A percentile compares a stretch with the other conserved stretches of the same genome.
Conservation (phyloP, 805 yeast species). For the Schizosaccharomyces japonicus region DNA sequence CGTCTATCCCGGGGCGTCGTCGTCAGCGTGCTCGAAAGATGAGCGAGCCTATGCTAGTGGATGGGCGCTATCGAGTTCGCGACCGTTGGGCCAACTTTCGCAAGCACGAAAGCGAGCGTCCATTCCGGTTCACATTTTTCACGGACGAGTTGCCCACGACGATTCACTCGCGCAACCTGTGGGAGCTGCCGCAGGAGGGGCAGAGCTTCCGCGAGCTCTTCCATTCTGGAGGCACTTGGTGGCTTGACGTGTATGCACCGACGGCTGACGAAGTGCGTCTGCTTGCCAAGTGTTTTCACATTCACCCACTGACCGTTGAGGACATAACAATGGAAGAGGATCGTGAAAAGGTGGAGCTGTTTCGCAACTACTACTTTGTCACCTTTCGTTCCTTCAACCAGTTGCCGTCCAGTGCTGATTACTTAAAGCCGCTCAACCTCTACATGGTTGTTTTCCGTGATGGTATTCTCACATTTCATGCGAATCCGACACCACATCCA, state of each 20-base stretch:
- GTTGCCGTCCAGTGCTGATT: slow-evolving; percentile 15
- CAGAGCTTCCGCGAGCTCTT: slow-evolving; percentile 6
- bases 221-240: slow-evolving; percentile 42
- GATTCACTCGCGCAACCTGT: slow-evolving; percentile 5
- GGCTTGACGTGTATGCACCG: slow-evolving; percentile 84
- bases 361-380: slow-evolving; percentile 71
- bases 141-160: neutral
- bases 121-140: neutral
- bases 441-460: slow-evolving; percentile 76
- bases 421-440: slow-evolving; percentile 64
- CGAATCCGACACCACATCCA: slow-evolving; percentile 86
- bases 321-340: slow-evolving; percentile 85
- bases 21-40: neutral
- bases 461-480: slow-evolving; percentile 83
- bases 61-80: slow-evolving; percentile 1
- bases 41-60: slow-evolving; percentile 6
- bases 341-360: slow-evolving; percentile 82
- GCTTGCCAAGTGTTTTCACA: slow-evolving; percentile 68
- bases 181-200: slow-evolving; percentile 7
- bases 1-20: neutral
- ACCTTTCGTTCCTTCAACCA: slow-evolving; percentile 73
- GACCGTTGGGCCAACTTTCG: slow-evolving; percentile 3
- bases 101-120: slow-evolving; percentile 1
- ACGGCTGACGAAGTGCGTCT: slow-evolving; percentile 94
- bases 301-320: slow-evolving; percentile 89